Evolutionary conservation across 75 land plant genomes (phyloP).

Genomic region (Larix kaempferi): DNA sequence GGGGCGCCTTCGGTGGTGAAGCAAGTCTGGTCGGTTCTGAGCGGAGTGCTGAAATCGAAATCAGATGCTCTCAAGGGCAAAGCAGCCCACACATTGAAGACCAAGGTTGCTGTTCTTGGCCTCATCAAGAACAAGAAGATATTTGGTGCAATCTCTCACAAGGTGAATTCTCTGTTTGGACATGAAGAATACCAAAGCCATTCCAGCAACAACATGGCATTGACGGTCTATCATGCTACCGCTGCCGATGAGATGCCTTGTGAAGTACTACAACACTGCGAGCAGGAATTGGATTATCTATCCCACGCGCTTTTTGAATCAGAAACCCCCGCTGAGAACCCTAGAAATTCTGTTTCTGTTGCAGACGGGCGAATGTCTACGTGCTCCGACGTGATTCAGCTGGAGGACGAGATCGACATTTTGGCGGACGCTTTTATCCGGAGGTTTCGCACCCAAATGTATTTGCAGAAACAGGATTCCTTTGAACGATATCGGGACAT

Average conservation of each 20-base stretch:
- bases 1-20: not conserved
- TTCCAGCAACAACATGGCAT: constrained; percentile 11
- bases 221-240: not conserved
- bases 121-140: constrained; percentile 37
- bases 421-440: constrained; percentile 57
- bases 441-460: constrained; percentile 44
- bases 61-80: constrained; percentile 27
- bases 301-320: constrained; percentile 24
- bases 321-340: not conserved
- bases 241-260: constrained; percentile 12
- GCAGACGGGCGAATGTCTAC: constrained; percentile 30
- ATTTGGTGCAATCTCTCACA: constrained; percentile 24
- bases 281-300: constrained; percentile 22
- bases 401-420: constrained; percentile 56
- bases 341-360: constrained; percentile 15
- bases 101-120: constrained; percentile 15
- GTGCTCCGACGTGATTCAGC: not conserved
- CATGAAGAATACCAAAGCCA: not conserved
- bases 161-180: constrained; percentile 30
- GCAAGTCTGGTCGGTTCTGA: constrained; percentile 2
- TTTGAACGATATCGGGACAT: constrained; percentile 17
- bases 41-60: not conserved
- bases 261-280: not conserved
- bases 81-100: constrained; percentile 23
- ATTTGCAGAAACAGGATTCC: constrained; percentile 48